Evolutionary conservation across 2,329 filamentous ascomycete genomes (phyloP), one percentile per base, ranked within the genome.

Genomic region (Hawksworthiomyces lignivorus): DNA sequence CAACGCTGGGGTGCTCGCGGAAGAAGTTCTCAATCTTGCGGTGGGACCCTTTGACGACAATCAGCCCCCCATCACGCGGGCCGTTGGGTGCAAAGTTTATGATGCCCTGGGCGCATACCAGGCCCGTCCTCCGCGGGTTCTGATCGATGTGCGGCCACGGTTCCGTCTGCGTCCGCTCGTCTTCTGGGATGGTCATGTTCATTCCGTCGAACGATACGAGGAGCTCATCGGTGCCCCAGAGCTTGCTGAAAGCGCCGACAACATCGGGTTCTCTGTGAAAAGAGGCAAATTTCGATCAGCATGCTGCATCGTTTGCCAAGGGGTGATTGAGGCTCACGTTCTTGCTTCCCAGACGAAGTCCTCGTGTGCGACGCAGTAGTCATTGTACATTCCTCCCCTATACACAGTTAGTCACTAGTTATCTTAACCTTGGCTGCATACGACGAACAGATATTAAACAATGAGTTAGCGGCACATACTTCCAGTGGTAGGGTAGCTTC

Each of bases 221-320:
- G 3, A 65, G 53, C 32, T 65, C 54, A 7, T 56, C 44, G 1
- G 59, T 63, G n/a, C 52, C 57, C 59, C 60, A 65, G 11, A 64
- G 5, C 24, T 60, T 62, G 29, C 56, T 58, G 35, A 68, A 69
- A 1, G 56, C 50, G 2, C 58, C 56, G 14, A 66, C 8, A 0
- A 67, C 56, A 7, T 52, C 57, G 1, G 62, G 63, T 46, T 68
- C 63, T n/a, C n/a, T n/a, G n/a, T n/a, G n/a, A n/a, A n/a, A n/a
- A n/a, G n/a, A n/a, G n/a, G n/a, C n/a, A n/a, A n/a, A n/a, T n/a
- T n/a, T n/a, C n/a, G n/a, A n/a, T n/a, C n/a, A n/a, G n/a, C n/a
- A n/a, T n/a, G n/a, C n/a, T n/a, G n/a, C n/a, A n/a, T n/a, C n/a
- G n/a, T n/a, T n/a, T n/a, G n/a, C n/a, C n/a, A n/a, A n/a, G n/a